Evolutionary conservation across 2,329 filamentous ascomycete species (phyloP).

Genomic region (Epicoccum sorghinum): DNA sequence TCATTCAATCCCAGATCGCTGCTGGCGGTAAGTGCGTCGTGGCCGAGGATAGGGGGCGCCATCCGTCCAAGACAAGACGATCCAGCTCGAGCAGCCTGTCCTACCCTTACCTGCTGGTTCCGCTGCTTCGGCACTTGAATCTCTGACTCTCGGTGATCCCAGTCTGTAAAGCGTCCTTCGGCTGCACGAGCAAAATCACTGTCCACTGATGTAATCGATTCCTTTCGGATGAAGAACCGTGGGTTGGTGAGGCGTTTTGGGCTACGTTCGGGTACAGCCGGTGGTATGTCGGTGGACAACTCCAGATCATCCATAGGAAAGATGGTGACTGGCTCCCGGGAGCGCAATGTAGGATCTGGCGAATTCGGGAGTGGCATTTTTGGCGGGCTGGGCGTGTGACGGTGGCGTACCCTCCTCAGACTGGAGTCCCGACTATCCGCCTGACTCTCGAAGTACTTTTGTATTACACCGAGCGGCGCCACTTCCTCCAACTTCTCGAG

Average conservation of each 20-base stretch:
- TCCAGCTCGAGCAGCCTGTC: constrained; percentile 24
- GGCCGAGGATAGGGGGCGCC: constrained; percentile 42
- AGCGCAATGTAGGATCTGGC: constrained; percentile 10
- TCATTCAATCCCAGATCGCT: constrained; percentile 37
- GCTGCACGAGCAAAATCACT: constrained; percentile 33
- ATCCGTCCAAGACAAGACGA: constrained; percentile 31
- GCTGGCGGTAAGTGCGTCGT: constrained; percentile 37
- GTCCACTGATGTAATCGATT: constrained; percentile 20
- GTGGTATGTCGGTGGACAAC: constrained; percentile 16
- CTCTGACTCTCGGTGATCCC: constrained; percentile 22
- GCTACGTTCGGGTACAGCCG: constrained; percentile 32
- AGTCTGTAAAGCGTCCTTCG: constrained; percentile 32
- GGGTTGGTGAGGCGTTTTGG: constrained; percentile 31
- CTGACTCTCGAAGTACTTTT: constrained; percentile 40
- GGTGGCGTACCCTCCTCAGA: constrained; percentile 13
- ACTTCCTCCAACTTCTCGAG: constrained; percentile 28
- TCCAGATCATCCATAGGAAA: constrained; percentile 26
- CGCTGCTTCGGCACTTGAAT: constrained; percentile 21
- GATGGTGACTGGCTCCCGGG: constrained; percentile 19
- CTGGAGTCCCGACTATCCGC: constrained; percentile 19
- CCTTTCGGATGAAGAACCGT: constrained; percentile 20
- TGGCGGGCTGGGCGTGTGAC: constrained; percentile 20
- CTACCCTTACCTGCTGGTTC: constrained; percentile 7
- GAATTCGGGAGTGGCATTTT: constrained; percentile 20
- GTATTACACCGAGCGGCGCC: constrained; percentile 37